Evolutionary conservation across 2,329 filamentous ascomycete species (phyloP).

Genomic region (Annulohypoxylon truncatum): DNA sequence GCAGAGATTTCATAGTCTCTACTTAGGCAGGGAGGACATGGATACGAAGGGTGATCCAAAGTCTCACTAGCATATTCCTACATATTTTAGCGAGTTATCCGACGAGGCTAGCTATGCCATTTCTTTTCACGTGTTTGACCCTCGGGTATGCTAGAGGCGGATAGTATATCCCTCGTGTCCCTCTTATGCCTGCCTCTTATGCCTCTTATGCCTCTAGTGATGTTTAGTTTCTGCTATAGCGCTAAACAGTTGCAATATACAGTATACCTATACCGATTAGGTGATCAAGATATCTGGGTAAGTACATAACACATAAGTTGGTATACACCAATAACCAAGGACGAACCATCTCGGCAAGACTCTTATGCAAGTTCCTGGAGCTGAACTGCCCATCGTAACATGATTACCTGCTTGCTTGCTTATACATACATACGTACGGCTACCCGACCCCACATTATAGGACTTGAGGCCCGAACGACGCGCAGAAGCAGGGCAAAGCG

Average conservation of each 20-base stretch:
- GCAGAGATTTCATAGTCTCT: constrained; percentile 21
- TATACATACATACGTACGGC: constrained; percentile 16
- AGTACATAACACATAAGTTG: not conserved
- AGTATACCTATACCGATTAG: not conserved
- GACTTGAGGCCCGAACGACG: constrained; percentile 39
- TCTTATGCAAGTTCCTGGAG: not conserved
- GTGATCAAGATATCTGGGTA: not conserved
- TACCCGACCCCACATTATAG: constrained; percentile 37
- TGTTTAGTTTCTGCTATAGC: not conserved
- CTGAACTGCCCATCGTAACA: constrained; percentile 13
- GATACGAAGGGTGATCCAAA: constrained; percentile 32
- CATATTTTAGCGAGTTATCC: constrained; percentile 33
- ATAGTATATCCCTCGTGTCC: too few species aligned
- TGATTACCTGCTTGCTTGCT: constrained; percentile 10
- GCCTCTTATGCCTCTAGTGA: not conserved
- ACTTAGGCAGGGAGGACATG: constrained; percentile 24
- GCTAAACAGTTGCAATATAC: not conserved
- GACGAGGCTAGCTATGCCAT: constrained; percentile 18
- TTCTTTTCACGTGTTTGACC: constrained; percentile 24
- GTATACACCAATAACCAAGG: not conserved
- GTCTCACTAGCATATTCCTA: constrained; percentile 36
- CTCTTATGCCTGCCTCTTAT: too few species aligned
- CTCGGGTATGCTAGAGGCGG: not conserved
- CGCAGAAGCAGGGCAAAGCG: constrained; percentile 25
- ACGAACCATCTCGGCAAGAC: not conserved